Conservation (phyloP, 2,329 filamentous ascomycete species). For the Didymella pinodella region DNA sequence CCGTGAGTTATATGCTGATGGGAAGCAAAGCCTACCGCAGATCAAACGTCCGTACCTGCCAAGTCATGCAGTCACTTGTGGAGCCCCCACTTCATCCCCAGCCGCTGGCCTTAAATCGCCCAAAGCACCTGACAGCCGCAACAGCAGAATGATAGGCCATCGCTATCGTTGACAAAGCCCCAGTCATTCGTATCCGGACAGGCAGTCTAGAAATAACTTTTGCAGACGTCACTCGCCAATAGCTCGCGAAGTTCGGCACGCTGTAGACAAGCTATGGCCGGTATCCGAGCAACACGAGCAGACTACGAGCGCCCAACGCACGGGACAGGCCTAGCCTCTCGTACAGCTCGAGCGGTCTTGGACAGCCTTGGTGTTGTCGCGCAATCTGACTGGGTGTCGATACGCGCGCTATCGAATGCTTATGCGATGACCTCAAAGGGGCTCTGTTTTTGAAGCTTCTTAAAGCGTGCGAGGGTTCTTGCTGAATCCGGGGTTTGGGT, state of each 20-base stretch:
- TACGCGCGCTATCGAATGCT: slow-evolving; percentile 15
- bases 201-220: slow-evolving; percentile 9
- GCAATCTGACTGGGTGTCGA: slow-evolving; percentile 11
- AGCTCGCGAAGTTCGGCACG: background rate
- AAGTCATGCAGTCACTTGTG: slow-evolving; percentile 6
- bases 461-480: background rate
- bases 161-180: background rate
- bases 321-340: slow-evolving; percentile 1
- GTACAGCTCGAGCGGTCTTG: slow-evolving; percentile 9
- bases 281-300: slow-evolving; percentile 4
- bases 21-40: background rate
- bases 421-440: slow-evolving; percentile 18
- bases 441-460: background rate
- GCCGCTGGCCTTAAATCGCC: slow-evolving; percentile 6
- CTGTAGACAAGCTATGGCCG: slow-evolving; percentile 3
- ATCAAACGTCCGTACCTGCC: slow-evolving; percentile 11
- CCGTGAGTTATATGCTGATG: background rate
- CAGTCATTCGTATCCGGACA: slow-evolving; percentile 3
- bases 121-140: slow-evolving; percentile 2
- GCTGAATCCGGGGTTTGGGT: slow-evolving; percentile 3
- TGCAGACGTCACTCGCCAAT: slow-evolving; percentile 10
- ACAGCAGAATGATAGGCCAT: slow-evolving; percentile 1
- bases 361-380: slow-evolving; percentile 8
- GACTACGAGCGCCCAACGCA: slow-evolving; percentile 8
- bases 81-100: background rate